A percentile compares a stretch with the other conserved stretches of the same genome.
These are phyloP conservation scores for Boletus reticulatus DNA, from an alignment of 768 basidiomycete species.

Conservation along the genomic window DNA sequence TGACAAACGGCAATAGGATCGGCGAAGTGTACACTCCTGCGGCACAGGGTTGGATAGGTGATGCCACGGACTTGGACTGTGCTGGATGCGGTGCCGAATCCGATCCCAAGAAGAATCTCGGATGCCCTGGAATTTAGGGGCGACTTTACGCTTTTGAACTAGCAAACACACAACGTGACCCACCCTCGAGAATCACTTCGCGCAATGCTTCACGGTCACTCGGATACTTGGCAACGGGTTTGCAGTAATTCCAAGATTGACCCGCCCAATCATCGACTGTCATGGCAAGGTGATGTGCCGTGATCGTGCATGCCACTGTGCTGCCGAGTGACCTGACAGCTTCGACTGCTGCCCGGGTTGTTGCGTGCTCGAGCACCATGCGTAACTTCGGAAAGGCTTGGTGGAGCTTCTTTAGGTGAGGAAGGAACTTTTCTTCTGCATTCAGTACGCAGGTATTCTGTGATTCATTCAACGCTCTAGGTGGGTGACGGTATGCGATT, in stretches of 20 bases:
- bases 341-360: slow-evolving; percentile 87
- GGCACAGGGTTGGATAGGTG: slow-evolving; percentile 74
- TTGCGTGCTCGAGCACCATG: slow-evolving; percentile 97
- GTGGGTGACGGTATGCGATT: neutral
- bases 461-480: neutral
- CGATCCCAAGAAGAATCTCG: slow-evolving; percentile 95
- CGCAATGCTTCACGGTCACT: slow-evolving; percentile 84
- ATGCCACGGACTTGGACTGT: slow-evolving; percentile 63
- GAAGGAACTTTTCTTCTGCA: slow-evolving; percentile 86
- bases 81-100: slow-evolving; percentile 94
- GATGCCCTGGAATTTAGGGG: slow-evolving; percentile 57
- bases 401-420: slow-evolving; percentile 82
- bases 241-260: slow-evolving; percentile 94
- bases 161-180: slow-evolving; percentile 4
- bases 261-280: slow-evolving; percentile 98
- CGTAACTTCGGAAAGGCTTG: slow-evolving; percentile 81
- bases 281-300: slow-evolving; percentile 91
- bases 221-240: slow-evolving; percentile 96
- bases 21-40: slow-evolving; percentile 97
- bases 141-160: neutral
- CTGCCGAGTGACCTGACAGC: slow-evolving; percentile 72
- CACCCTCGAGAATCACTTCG: slow-evolving; percentile 74
- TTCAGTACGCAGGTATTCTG: slow-evolving; percentile 92
- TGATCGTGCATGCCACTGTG: slow-evolving; percentile 95
- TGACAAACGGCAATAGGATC: slow-evolving; percentile 85